These are phyloP conservation scores for Coccomyxa subellipsoidea DNA, from an alignment of 163 green algal genomes.

Conservation along the genomic window DNA sequence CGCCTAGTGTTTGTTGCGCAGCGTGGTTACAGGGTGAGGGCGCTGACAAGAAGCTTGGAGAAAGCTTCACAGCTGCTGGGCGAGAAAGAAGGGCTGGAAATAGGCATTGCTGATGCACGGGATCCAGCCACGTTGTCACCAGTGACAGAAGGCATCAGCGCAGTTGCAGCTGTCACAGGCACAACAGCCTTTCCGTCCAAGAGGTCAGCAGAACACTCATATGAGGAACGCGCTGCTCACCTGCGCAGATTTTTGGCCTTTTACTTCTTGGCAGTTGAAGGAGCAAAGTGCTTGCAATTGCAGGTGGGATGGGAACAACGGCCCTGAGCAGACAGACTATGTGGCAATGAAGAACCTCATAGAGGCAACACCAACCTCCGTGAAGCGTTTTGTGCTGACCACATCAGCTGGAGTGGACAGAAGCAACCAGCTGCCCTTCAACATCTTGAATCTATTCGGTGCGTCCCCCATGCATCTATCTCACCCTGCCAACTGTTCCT, in stretches of 20 bases:
- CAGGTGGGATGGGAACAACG: slow-evolving; percentile 88
- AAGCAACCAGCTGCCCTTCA: slow-evolving; percentile 65
- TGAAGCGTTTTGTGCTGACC: slow-evolving; percentile 86
- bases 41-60: slow-evolving; percentile 38
- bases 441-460: slow-evolving; percentile 92
- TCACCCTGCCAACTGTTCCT: background rate
- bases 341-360: slow-evolving; percentile 72
- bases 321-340: slow-evolving; percentile 77
- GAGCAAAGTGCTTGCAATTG: background rate
- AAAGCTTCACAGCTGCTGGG: slow-evolving; percentile 48
- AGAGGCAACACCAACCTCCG: slow-evolving; percentile 37
- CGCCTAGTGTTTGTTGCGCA: no score
- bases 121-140: slow-evolving; percentile 40
- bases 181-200: slow-evolving; percentile 95
- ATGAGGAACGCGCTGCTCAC: no score
- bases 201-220: slow-evolving; percentile 45
- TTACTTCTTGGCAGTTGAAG: no score
- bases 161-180: slow-evolving; percentile 76
- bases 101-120: slow-evolving; percentile 63
- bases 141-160: slow-evolving; percentile 61
- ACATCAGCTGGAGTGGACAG: slow-evolving; percentile 87
- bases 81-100: slow-evolving; percentile 37
- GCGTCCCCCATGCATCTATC: background rate
- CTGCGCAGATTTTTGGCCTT: no score
- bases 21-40: slow-evolving; percentile 56